Conservation (phyloP, 2,329 filamentous ascomycete species). For the Hypoxylon sp. region DNA sequence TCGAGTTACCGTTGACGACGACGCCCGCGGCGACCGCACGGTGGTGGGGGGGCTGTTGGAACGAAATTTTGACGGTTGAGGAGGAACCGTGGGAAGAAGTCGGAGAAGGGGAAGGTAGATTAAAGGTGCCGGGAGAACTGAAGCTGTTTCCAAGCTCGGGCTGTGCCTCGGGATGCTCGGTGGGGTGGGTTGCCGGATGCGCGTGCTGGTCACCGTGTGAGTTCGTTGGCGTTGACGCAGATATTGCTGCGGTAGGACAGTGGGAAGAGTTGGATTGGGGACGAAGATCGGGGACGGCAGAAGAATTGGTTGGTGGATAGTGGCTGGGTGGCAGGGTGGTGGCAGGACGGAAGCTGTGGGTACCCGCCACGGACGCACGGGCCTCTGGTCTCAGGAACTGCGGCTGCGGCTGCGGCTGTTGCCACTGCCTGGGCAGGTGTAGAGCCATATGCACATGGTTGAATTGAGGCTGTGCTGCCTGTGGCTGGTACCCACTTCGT, state of each 20-base stretch:
- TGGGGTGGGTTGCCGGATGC: slow-evolving; percentile 33
- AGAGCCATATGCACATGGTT: neutral
- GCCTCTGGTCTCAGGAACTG: neutral
- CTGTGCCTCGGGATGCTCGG: slow-evolving; percentile 24
- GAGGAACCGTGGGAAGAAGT: slow-evolving; percentile 45
- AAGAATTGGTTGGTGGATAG: slow-evolving; percentile 29
- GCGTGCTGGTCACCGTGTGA: slow-evolving; percentile 43
- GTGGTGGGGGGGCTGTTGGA: slow-evolving; percentile 55
- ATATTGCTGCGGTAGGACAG: slow-evolving; percentile 36
- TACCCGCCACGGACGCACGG: neutral
- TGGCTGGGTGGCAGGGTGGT: slow-evolving; percentile 8
- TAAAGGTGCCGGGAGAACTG: slow-evolving; percentile 7
- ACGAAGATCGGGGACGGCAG: slow-evolving; percentile 24
- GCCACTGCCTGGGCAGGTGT: neutral
- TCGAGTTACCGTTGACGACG: slow-evolving; percentile 52
- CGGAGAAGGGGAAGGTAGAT: slow-evolving; percentile 37
- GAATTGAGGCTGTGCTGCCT: neutral
- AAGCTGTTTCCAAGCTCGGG: slow-evolving; percentile 24
- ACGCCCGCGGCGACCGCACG: slow-evolving; percentile 54
- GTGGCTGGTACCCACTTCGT: neutral
- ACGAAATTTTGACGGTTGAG: slow-evolving; percentile 56
- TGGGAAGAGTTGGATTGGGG: slow-evolving; percentile 34
- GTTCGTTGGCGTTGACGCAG: slow-evolving; percentile 30
- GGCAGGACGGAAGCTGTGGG: neutral
- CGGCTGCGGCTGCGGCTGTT: neutral